Evolutionary conservation across 2,329 filamentous ascomycete genomes (phyloP), one percentile per base, ranked within the genome.

Genomic region (Fonsecaea pedrosoi): DNA sequence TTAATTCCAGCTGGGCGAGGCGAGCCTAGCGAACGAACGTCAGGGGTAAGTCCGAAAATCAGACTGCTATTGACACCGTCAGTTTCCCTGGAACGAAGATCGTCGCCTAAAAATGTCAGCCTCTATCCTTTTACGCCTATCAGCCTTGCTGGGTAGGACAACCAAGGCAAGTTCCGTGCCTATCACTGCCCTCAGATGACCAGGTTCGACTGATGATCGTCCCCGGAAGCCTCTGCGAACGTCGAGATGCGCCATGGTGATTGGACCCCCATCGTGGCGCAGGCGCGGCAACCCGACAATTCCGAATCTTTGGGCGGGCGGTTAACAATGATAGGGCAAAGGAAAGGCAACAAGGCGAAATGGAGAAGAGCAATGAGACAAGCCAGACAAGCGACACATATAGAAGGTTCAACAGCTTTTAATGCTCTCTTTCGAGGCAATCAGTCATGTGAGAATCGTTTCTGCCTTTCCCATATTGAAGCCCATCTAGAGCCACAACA

Each of bases 211-310:
- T 21, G 45, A 50, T 21, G 45, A 50, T 25, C 45, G 25, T 25
- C 15, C 12, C 50, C 25, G 12, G 2, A 15, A n/a, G 42, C 34
- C 37, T 40, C 21, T 55, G 25, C 42, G 32, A 48, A 62, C 4
- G 3, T 30, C 5, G 4, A 50, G 12, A 21, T 30, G 37, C 50
- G 34, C 40, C 59, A 40, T 66, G 40, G 54, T 62, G 64, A 66
- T 66, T 66, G 64, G 64, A 15, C 45, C 32, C 54, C 18, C 25
- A 62, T 58, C 59, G 64, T 66, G 64, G 64, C 64, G 64, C 64
- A 62, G 53, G 59, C 42, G 48, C 60, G 50, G 53, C 12, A 10
- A 34, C 21, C 40, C 57, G 57, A 60, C 57, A 45, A 9, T 48
- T 60, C 57, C 57, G 57, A 50, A 9, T 6, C 7, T 40, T 35